Percentiles rank a stretch among this genome's conserved stretches.
Conservation (phyloP, 1,139 yeast genomes). For the Blastobotrys illinoisensis region DNA sequence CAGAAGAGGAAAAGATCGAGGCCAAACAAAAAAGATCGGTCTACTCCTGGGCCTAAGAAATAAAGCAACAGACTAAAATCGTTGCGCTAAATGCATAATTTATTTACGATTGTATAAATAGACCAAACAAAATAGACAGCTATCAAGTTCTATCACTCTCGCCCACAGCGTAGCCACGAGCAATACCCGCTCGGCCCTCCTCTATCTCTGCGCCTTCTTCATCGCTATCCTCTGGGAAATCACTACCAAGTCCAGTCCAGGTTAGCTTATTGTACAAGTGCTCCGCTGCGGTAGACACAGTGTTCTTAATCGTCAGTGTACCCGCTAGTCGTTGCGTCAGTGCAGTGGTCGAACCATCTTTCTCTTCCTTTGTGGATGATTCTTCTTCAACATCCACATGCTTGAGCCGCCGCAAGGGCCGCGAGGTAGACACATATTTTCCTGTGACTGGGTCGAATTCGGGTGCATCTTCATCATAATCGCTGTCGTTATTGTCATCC, state of each 20-base stretch:
- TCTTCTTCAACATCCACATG: conserved; percentile 55
- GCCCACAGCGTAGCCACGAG: conserved; percentile 65
- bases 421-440: conserved; percentile 54
- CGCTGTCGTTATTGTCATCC: conserved; percentile 23
- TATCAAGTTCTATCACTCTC: conserved; percentile 15
- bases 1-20: neutral
- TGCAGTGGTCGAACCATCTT: conserved; percentile 25
- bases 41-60: neutral
- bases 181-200: conserved; percentile 81
- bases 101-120: neutral
- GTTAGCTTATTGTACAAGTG: conserved; percentile 57
- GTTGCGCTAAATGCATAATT: neutral
- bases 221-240: conserved; percentile 39
- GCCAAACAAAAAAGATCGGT: neutral
- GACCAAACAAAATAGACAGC: neutral
- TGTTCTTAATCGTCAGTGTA: conserved; percentile 61
- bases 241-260: conserved; percentile 94
- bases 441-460: conserved; percentile 90
- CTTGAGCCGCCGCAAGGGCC: conserved; percentile 63
- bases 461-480: conserved; percentile 58
- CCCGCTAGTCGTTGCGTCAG: conserved; percentile 47
- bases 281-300: conserved; percentile 85
- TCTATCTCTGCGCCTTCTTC: conserved; percentile 54
- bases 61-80: neutral
- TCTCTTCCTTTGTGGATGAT: conserved; percentile 20